These are phyloP conservation scores for Kodamaea leandrae DNA, from an alignment of 805 yeast genomes.

Conservation along the genomic window DNA sequence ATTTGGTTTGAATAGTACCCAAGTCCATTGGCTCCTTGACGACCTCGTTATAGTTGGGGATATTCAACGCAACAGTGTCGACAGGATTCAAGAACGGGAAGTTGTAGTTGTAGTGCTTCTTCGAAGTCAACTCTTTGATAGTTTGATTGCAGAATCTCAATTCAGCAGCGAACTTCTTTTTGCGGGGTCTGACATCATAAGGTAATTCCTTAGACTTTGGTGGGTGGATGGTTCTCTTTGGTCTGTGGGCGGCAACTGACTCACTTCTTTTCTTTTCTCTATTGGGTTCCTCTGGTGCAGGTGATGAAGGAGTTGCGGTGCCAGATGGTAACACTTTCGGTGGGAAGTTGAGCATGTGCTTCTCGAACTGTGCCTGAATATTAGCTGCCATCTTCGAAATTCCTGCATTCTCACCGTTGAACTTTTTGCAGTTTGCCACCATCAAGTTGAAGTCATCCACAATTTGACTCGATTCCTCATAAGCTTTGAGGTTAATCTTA, in stretches of 20 bases:
- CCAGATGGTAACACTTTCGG: constrained; percentile 37
- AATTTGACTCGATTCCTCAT: constrained; percentile 65
- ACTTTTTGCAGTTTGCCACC: constrained; percentile 76
- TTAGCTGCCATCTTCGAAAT: constrained; percentile 91
- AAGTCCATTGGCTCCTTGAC: constrained; percentile 95
- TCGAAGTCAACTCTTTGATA: constrained; percentile 75
- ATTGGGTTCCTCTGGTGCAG: constrained; percentile 27
- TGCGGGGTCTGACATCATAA: constrained; percentile 84
- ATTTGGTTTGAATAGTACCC: constrained; percentile 75
- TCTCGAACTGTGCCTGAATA: constrained; percentile 88
- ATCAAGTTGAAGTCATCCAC: constrained; percentile 78
- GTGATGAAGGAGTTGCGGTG: constrained; percentile 11
- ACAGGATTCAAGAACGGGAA: constrained; percentile 94
- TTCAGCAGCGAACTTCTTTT: constrained; percentile 88
- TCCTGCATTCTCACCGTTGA: constrained; percentile 80
- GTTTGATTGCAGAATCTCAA: constrained; percentile 81
- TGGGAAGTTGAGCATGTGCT: constrained; percentile 91
- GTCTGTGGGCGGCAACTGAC: constrained; percentile 75
- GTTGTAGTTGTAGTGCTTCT: constrained; percentile 79
- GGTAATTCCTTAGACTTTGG: constrained; percentile 94
- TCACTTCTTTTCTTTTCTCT: constrained; percentile 54
- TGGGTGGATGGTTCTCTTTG: constrained; percentile 94
- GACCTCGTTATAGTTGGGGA: constrained; percentile 85
- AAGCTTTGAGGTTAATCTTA: constrained; percentile 68
- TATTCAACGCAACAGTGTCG: constrained; percentile 88